Evolutionary conservation across 257 asterid genomes (phyloP), one percentile per base, ranked within the genome.

Genomic region (Solanum rostratum): DNA sequence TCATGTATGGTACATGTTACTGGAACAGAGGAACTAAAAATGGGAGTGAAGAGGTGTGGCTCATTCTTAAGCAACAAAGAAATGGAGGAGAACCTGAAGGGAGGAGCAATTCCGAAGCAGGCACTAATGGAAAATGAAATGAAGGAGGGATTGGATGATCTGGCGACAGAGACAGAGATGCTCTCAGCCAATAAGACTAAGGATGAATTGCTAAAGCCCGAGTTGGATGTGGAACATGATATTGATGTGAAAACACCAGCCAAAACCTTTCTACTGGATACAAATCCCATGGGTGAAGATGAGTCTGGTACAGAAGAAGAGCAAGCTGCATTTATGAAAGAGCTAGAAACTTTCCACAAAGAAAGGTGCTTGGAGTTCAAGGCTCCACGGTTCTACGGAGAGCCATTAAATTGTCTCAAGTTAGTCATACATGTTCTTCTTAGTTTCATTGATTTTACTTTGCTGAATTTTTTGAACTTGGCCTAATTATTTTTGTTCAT

Each of bases 341-440:
- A 93, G 88, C 87, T 94, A 59, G 97, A 94, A 66, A 85, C 85
- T 68, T 95, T 95, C 89, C 95, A 94, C 88, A 89, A 87, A 85
- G 95, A 92, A 69, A 88, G 92, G 88, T 88, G 88, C 89, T 87
- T 95, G 90, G 98, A 95, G 62, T 95, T 95, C 90, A 94, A 94
- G 90, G 93, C 97, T 70, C 98, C 97, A 54, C 92, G 88, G 84
- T 95, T 95, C 86, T 94, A 95, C 68, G 93, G 91, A 84, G 97
- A 94, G 90, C 98, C 96, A 22, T 88, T 95, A 81, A 95, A 95
- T 87, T 92, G 95, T 90, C 98, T 95, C 84, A 95, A 95, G 99
- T 95, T 88, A 89, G 89, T 87, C n/a, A 76, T 46, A 14, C 53
- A 27, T 87, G 84, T 7, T 20, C 27, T 88, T 73, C 80, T 81